Evolutionary conservation across 768 basidiomycete genomes (phyloP).

Genomic region (Podaxis sp.): DNA sequence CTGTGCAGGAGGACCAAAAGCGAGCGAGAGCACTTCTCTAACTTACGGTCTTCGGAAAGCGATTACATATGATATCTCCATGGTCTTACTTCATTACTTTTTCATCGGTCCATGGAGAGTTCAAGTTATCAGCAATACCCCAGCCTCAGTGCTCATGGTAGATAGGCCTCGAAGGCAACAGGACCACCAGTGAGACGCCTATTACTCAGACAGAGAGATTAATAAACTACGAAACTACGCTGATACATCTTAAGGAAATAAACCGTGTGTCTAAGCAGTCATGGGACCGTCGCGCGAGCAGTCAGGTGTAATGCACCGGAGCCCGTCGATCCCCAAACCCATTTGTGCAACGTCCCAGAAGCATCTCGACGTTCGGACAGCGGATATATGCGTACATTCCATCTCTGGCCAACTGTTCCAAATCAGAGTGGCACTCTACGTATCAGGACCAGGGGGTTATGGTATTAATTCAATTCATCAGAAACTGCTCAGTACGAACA

Average conservation of each 20-base stretch:
- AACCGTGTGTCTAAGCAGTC: conserved; percentile 10
- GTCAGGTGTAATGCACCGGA: conserved; percentile 26
- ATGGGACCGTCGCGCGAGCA: conserved; percentile 11
- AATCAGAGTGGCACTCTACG: conserved; percentile 4
- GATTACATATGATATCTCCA: no score
- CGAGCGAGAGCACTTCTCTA: background rate
- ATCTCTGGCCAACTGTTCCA: background rate
- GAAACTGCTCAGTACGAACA: conserved; percentile 43
- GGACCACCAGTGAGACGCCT: conserved; percentile 14
- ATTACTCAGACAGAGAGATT: conserved; percentile 4
- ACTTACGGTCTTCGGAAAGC: background rate
- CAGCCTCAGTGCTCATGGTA: conserved; percentile 13
- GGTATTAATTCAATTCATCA: conserved; percentile 25
- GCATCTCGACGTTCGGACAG: conserved; percentile 33
- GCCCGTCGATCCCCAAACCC: conserved; percentile 24
- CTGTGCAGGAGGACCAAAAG: conserved; percentile 3
- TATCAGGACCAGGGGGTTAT: conserved; percentile 10
- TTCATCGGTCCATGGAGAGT: background rate
- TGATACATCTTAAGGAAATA: background rate
- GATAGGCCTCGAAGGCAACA: conserved; percentile 26
- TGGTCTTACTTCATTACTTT: background rate
- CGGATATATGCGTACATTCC: conserved; percentile 47
- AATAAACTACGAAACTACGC: no score
- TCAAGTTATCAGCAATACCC: background rate
- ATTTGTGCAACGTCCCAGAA: conserved; percentile 39